These are phyloP conservation scores for Mortierella claussenii DNA, from an alignment of 192 early-diverging fungal species.

Conservation along the genomic window DNA sequence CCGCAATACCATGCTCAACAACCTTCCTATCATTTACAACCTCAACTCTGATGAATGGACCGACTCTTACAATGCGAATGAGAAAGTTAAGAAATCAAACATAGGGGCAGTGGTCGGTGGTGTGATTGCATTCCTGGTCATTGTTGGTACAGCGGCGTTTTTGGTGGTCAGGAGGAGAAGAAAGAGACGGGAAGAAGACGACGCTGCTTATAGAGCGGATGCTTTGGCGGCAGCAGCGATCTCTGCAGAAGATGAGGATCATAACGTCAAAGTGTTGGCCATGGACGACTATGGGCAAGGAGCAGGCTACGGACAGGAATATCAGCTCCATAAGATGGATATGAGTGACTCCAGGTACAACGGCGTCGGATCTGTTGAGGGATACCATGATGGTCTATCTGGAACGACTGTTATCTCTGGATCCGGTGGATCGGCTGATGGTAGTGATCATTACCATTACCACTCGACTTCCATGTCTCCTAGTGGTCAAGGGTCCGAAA, in stretches of 20 bases:
- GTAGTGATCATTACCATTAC: background rate
- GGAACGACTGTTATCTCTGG: no score
- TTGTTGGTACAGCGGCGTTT: background rate
- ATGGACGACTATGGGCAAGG: no score
- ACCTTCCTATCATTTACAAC: slow-evolving; percentile 20
- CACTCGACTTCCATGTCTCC: no score
- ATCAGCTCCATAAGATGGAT: no score
- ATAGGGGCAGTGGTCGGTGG: slow-evolving; percentile 14
- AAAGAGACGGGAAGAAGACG: background rate
- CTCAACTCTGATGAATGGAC: slow-evolving; percentile 33
- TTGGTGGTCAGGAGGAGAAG: slow-evolving; percentile 1
- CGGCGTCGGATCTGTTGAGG: no score
- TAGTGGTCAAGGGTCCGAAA: slow-evolving; percentile 1
- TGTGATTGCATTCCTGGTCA: background rate
- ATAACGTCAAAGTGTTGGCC: slow-evolving; percentile 42
- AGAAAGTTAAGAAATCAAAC: background rate
- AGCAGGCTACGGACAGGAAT: no score
- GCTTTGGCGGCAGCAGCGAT: slow-evolving; percentile 21
- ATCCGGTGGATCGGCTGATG: slow-evolving; percentile 7
- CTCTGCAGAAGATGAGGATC: background rate
- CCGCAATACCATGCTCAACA: slow-evolving; percentile 35
- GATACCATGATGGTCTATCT: no score
- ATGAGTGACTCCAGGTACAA: no score
- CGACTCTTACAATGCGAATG: slow-evolving; percentile 11
- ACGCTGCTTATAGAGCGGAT: background rate